phyloP scores from a whole-genome alignment of 768 basidiomycete genomes.

The Ramaria sp. region DNA sequence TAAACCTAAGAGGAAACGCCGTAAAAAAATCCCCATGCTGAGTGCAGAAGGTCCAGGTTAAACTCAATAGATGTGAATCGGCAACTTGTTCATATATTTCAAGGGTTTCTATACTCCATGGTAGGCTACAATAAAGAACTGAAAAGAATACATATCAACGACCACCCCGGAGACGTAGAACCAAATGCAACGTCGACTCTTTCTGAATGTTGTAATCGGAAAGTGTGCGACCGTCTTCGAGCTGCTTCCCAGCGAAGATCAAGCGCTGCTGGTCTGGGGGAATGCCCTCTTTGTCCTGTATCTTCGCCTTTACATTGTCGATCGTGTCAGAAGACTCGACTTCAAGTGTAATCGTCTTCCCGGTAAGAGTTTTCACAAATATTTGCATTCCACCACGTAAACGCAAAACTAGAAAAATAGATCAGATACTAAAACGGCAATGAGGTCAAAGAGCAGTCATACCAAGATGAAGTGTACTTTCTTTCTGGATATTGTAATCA shows the following conservation, averaged over 20 bases:
- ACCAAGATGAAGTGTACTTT: conserved; percentile 57
- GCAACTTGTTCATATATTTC: neutral
- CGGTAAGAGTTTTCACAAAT: conserved; percentile 61
- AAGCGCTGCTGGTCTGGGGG: conserved; percentile 67
- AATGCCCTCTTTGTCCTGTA: conserved; percentile 74
- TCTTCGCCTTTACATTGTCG: conserved; percentile 68
- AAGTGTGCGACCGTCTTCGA: conserved; percentile 38
- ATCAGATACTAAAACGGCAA: neutral
- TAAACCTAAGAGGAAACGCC: conserved; percentile 6
- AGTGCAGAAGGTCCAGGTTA: neutral
- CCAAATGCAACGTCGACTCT: conserved; percentile 27
- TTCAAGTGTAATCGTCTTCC: conserved; percentile 69
- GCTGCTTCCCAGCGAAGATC: conserved; percentile 40
- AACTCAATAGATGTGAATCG: too few species aligned
- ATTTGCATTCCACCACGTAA: conserved; percentile 66
- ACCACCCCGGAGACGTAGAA: conserved; percentile 77
- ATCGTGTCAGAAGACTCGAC: conserved; percentile 70
- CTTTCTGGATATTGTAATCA: conserved; percentile 77
- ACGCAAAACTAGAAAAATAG: conserved; percentile 36
- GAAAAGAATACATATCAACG: neutral
- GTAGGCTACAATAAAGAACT: neutral
- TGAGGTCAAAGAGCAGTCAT: neutral
- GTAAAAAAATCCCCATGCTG: neutral
- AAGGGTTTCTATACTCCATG: neutral
- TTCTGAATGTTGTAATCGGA: conserved; percentile 36